Evolutionary conservation across 257 asterid genomes (phyloP), one percentile per base, ranked within the genome.

Genomic region (Przewalskia tangutica): DNA sequence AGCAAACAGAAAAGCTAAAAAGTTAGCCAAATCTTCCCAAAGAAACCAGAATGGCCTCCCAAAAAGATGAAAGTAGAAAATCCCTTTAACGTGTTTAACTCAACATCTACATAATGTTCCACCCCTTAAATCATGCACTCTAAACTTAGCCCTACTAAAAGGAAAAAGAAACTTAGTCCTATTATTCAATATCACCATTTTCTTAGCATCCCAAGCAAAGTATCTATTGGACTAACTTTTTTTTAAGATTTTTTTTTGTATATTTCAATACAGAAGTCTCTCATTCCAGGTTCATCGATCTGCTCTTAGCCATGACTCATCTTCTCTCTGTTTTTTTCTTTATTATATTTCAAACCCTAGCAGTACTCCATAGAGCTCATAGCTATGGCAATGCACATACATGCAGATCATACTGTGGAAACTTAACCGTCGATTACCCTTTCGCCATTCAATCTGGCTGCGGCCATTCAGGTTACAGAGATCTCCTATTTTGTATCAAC

Each of bases 361-460:
- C 60, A 56, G 73, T 83, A 20, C 5, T 87, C 62, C 87, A 32
- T 65, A 40, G 44, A 80, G 86, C 20, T 67, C 73, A 83, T 6
- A 77, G 85, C 89, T 66, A 84, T 34, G 90, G 89, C 80, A 84
- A 85, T 6, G 84, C 89, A 20, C 89, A 82, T 65, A n/a, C 90
- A 1, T 95, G 99, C 73, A 87, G 97, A 34, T 91, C 97, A 18
- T 92, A 90, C 77, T 95, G 99, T 18, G 99, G 98, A 23, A 95
- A 94, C 90, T 88, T 95, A 11, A 95, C 95, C 0, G 46, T 95
- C 4, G 93, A 90, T 58, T 93, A 93, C 86, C 99, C 99, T 48
- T 92, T 95, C 71, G 90, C 90, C 34, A 86, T 91, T 82, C 91
- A 82, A 12, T 86, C 94, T 0, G 99, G 99, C 13, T 95, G 99